Evolutionary conservation across 2,329 filamentous ascomycete genomes (phyloP).

Genomic region (Arthrinium phaeospermum): DNA sequence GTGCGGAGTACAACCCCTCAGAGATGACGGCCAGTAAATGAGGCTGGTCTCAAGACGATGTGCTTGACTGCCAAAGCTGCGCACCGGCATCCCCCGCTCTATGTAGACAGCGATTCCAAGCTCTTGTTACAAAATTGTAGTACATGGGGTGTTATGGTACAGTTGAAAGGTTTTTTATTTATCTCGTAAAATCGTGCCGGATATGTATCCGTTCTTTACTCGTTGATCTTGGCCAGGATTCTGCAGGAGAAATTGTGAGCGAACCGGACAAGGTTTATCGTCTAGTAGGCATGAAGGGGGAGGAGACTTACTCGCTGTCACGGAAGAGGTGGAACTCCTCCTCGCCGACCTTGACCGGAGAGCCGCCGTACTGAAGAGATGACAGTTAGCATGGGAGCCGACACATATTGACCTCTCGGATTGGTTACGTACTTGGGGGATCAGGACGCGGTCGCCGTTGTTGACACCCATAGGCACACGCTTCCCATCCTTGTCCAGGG

Average conservation of each 20-base stretch:
- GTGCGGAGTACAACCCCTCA: background rate
- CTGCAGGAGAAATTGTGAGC: constrained; percentile 50
- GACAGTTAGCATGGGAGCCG: constrained; percentile 23
- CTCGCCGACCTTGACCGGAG: constrained; percentile 94
- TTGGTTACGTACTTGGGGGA: constrained; percentile 76
- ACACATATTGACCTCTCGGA: background rate
- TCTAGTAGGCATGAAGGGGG: too few relatives aligned
- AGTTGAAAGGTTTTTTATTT: constrained; percentile 26
- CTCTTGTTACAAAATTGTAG: constrained; percentile 29
- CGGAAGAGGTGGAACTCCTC: constrained; percentile 96
- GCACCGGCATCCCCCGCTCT: constrained; percentile 27
- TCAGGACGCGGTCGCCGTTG: constrained; percentile 90
- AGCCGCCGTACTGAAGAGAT: constrained; percentile 78
- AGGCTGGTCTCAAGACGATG: constrained; percentile 27
- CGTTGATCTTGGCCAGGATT: constrained; percentile 98
- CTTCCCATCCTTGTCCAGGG: constrained; percentile 86
- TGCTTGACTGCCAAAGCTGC: constrained; percentile 19
- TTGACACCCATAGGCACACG: constrained; percentile 82
- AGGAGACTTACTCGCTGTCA: constrained; percentile 91
- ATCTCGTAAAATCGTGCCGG: constrained; percentile 15
- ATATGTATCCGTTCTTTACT: constrained; percentile 60
- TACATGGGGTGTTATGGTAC: constrained; percentile 31
- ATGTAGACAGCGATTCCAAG: constrained; percentile 32
- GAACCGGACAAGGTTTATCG: background rate
- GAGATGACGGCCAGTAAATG: constrained; percentile 21